A percentile compares a stretch with the other conserved stretches of the same genome.
Conservation (phyloP, 2,329 filamentous ascomycete genomes). For the Aspergillus nomiae region DNA sequence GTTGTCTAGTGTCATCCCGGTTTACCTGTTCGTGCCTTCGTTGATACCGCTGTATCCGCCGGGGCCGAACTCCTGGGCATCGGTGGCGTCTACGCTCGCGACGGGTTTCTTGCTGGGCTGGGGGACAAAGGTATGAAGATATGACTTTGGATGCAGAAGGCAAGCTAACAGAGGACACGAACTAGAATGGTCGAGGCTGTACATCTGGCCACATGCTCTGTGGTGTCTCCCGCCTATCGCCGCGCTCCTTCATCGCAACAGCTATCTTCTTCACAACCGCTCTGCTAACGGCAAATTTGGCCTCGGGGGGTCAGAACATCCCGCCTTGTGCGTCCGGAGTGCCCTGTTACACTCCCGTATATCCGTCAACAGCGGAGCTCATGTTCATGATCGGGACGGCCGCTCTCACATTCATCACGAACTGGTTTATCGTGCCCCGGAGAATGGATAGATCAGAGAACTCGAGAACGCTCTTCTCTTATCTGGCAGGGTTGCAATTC, state of each 20-base stretch:
- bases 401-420: slow-evolving; percentile 32
- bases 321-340: slow-evolving; percentile 38
- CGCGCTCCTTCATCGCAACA: slow-evolving; percentile 52
- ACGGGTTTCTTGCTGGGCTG: slow-evolving; percentile 52
- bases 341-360: slow-evolving; percentile 52
- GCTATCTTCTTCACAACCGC: slow-evolving; percentile 47
- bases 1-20: slow-evolving; percentile 45
- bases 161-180: neutral
- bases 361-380: slow-evolving; percentile 41
- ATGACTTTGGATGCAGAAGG: neutral
- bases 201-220: slow-evolving; percentile 61
- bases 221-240: slow-evolving; percentile 52
- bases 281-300: slow-evolving; percentile 45
- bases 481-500: slow-evolving; percentile 53
- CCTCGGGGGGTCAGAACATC: slow-evolving; percentile 38
- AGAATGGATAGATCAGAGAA: slow-evolving; percentile 29
- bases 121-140: slow-evolving; percentile 52
- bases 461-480: slow-evolving; percentile 42
- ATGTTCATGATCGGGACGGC: slow-evolving; percentile 38
- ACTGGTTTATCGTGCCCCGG: slow-evolving; percentile 37
- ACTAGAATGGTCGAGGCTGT: slow-evolving; percentile 51
- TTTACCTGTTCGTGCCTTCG: slow-evolving; percentile 47
- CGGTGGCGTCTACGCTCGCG: slow-evolving; percentile 41
- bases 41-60: slow-evolving; percentile 47
- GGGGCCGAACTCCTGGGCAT: slow-evolving; percentile 35